Evolutionary conservation across 2,329 filamentous ascomycete species (phyloP), one percentile per base, ranked within the genome.

Genomic region (Cytospora mali): DNA sequence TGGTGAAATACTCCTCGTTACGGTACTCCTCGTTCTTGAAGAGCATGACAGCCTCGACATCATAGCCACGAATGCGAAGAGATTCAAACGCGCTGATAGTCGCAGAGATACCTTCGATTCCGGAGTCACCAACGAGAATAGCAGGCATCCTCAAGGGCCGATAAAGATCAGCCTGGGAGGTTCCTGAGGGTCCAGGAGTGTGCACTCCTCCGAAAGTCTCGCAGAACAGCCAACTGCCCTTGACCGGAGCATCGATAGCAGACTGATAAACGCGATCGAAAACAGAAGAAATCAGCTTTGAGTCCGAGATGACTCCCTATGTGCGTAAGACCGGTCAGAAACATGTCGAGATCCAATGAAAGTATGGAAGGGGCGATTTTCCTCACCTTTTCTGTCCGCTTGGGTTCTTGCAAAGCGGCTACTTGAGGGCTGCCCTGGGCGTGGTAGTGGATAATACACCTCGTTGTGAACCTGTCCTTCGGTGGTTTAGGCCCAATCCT

Each of bases 171-270:
- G 88, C 91, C 71, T 96, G 92, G 0, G 89, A 86, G 1, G 82
- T 89, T 11, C 91, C 90, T 39, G 89, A 91, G 0, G 91, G 92
- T 0, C 85, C 85, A 0, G 92, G 92, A 0, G 91, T 94, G 65
- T 94, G 87, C 0, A 94, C 89, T 0, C 92, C 92, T 0, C 91
- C 92, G 1, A 92, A 91, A 1, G 92, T 95, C 73, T 96, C 92
- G 52, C 95, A 79, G 53, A 96, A 81, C 1, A 90, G 76, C 74
- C 88, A 85, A n/a, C 84, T 84, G 52, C 77, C 72, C 5, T 76
- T 75, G 2, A 68, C 68, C 23, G 72, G 69, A 4, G 82, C 79
- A 59, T 78, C 79, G n/a, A 13, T n/a, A 16, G 57, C 57, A 10
- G 18, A 29, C 18, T 75, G 68, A 7, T 74, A 71, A 1, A 82